Conservation (phyloP, 164 flowering plant genomes). For the Chloranthus sessilifolius region DNA sequence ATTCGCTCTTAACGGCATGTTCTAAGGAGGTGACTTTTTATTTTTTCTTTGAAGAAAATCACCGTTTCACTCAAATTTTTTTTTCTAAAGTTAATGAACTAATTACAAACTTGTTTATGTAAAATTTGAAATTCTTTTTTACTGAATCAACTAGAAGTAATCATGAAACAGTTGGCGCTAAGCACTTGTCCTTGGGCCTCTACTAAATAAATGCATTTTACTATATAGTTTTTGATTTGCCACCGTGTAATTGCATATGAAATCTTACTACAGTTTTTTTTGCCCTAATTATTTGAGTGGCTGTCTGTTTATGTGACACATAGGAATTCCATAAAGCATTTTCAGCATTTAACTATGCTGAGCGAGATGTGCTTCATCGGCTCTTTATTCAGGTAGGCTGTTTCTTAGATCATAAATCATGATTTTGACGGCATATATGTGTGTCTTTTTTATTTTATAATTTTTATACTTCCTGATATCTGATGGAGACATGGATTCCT, state of each 20-base stretch:
- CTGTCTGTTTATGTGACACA: constrained; percentile 1
- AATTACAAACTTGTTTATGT: too few relatives aligned
- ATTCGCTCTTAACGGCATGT: constrained; percentile 50
- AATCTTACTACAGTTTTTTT: too few relatives aligned
- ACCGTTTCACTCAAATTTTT: background rate
- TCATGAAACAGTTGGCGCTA: too few relatives aligned
- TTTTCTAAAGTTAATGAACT: too few relatives aligned
- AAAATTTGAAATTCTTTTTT: too few relatives aligned
- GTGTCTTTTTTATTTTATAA: too few relatives aligned
- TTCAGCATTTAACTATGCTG: constrained; percentile 26
- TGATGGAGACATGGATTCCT: too few relatives aligned
- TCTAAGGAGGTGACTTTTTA: constrained; percentile 37
- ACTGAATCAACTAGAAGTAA: too few relatives aligned
- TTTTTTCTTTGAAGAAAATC: background rate
- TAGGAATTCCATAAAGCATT: constrained; percentile 45
- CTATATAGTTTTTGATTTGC: too few relatives aligned
- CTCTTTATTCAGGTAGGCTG: constrained; percentile 41
- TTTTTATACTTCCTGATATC: too few relatives aligned
- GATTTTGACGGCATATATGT: too few relatives aligned
- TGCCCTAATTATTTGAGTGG: background rate
- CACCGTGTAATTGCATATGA: too few relatives aligned
- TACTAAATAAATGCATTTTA: background rate
- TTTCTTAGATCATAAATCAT: background rate
- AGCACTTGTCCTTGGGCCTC: background rate
- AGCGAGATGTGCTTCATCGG: constrained; percentile 38